These are phyloP conservation scores for Mrakia blollopis DNA, from an alignment of 768 basidiomycete genomes.

Conservation along the genomic window DNA sequence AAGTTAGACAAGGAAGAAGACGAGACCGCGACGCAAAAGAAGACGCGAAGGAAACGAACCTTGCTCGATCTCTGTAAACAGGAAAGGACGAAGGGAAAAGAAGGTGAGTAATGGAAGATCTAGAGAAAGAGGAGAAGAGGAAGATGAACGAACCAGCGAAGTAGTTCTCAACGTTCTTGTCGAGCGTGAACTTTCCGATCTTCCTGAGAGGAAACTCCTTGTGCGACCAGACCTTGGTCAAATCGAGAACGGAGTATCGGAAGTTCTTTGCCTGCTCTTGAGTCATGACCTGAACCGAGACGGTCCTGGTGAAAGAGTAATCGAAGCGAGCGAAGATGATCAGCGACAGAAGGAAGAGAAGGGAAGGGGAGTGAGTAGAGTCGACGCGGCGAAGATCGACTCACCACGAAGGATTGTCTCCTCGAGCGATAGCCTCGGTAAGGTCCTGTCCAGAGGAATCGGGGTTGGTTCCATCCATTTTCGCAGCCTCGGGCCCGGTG, in stretches of 20 bases:
- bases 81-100: not conserved
- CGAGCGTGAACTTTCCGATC: constrained; percentile 47
- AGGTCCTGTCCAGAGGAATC: constrained; percentile 48
- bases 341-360: not conserved
- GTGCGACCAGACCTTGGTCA: constrained; percentile 62
- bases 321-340: constrained; percentile 15
- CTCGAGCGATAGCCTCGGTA: constrained; percentile 47
- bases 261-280: constrained; percentile 82
- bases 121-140: not conserved
- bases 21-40: not conserved
- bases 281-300: constrained; percentile 79
- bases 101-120: too few relatives aligned
- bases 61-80: constrained; percentile 45
- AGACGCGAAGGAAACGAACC: constrained; percentile 27
- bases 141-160: constrained; percentile 37
- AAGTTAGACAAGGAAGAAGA: not conserved
- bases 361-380: constrained; percentile 31
- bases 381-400: not conserved
- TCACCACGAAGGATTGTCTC: constrained; percentile 46
- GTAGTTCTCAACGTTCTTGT: constrained; percentile 48
- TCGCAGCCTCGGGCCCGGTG: constrained; percentile 59
- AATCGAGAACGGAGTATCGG: constrained; percentile 76
- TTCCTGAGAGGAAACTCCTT: constrained; percentile 45
- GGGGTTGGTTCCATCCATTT: constrained; percentile 59
- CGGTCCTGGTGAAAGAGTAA: constrained; percentile 9